phyloP scores from a whole-genome alignment of 305 asterid species.

The Plantago coronopus region DNA sequence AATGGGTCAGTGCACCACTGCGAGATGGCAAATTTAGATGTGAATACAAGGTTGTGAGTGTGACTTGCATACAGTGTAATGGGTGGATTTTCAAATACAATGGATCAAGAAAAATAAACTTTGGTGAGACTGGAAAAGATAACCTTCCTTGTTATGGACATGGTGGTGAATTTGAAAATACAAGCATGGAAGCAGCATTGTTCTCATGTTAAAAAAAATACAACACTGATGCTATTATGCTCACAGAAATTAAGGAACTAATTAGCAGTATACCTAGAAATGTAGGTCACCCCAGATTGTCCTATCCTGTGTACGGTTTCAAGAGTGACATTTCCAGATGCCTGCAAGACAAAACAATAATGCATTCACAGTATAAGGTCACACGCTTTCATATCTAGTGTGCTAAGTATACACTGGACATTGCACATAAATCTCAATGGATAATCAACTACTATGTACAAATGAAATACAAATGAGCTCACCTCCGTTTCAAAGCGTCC shows the following conservation, averaged over 20 bases:
- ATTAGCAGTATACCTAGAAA: constrained; percentile 64
- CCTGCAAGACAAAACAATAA: constrained; percentile 43
- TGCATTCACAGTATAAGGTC: background rate
- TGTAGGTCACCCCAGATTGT: constrained; percentile 86
- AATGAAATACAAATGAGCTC: constrained; percentile 9
- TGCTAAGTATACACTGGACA: background rate
- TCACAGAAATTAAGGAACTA: too few relatives aligned
- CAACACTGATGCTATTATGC: too few relatives aligned
- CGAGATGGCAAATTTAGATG: constrained; percentile 9
- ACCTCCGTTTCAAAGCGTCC: constrained; percentile 95
- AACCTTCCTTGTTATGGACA: too few relatives aligned
- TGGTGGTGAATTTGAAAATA: too few relatives aligned
- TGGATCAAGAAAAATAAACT: too few relatives aligned
- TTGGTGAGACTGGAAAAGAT: too few relatives aligned
- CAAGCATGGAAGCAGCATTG: too few relatives aligned
- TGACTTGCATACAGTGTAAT: too few relatives aligned
- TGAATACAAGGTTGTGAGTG: too few relatives aligned
- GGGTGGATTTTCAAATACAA: too few relatives aligned
- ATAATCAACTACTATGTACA: constrained; percentile 2
- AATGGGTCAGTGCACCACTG: constrained; percentile 93
- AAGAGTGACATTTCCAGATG: constrained; percentile 95
- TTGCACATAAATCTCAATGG: background rate
- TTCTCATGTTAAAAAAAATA: too few relatives aligned
- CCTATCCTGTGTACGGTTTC: constrained; percentile 86
- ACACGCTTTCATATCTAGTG: too few relatives aligned